A percentile compares a stretch with the other conserved stretches of the same genome.
phyloP scores from a whole-genome alignment of 164 flowering plant species.

The Liquidambar formosana region DNA sequence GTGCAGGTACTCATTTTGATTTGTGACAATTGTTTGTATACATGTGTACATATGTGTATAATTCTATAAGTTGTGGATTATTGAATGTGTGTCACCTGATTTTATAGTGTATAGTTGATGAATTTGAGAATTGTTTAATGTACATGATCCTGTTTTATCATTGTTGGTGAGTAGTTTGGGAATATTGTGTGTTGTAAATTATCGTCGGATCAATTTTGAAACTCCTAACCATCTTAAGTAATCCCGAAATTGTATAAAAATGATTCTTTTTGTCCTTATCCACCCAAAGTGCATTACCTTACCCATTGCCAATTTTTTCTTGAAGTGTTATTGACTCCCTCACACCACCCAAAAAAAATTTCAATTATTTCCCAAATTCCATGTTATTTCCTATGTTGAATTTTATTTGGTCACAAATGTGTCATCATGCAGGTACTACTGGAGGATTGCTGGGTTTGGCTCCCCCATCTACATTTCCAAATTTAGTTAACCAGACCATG shows the following conservation, averaged over 20 bases:
- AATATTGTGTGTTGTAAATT: not conserved
- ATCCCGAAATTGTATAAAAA: not conserved
- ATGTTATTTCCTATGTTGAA: not conserved
- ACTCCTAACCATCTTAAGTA: too few species aligned
- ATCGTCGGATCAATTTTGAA: not conserved
- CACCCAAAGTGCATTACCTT: not conserved
- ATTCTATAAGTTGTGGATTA: not conserved
- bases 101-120: not conserved
- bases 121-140: not conserved
- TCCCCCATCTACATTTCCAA: slow-evolving; percentile 58
- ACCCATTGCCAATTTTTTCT: not conserved
- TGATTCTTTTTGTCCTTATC: not conserved
- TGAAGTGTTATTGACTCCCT: too few species aligned
- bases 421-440: slow-evolving; percentile 37
- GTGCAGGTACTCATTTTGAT: slow-evolving; percentile 51
- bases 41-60: not conserved
- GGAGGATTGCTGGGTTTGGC: slow-evolving; percentile 80
- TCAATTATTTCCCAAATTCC: not conserved
- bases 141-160: too few species aligned
- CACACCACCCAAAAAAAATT: too few species aligned
- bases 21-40: not conserved
- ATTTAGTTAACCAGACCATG: slow-evolving; percentile 93
- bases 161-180: not conserved
- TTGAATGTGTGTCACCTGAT: not conserved
- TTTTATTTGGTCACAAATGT: not conserved